These are phyloP conservation scores for Cyclocybe aegerita DNA, from an alignment of 768 basidiomycete species.

Conservation along the genomic window DNA sequence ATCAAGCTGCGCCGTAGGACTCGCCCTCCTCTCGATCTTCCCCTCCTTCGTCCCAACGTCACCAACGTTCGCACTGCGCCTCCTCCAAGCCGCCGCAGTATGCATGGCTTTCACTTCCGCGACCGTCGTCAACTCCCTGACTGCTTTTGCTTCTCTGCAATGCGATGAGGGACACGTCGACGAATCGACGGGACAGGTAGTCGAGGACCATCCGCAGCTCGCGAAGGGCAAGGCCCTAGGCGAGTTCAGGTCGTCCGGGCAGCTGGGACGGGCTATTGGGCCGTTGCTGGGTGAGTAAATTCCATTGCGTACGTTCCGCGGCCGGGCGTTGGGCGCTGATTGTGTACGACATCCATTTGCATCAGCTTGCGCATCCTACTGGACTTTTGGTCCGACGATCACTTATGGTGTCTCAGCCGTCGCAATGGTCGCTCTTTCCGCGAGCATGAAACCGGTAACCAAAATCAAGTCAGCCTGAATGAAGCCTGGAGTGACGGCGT, in stretches of 20 bases:
- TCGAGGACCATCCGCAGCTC: constrained; percentile 60
- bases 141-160: constrained; percentile 87
- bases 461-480: constrained; percentile 31
- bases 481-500: neutral
- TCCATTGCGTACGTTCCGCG: neutral
- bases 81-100: constrained; percentile 70
- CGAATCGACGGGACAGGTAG: constrained; percentile 53
- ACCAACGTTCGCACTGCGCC: constrained; percentile 44
- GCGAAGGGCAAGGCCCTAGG: constrained; percentile 86
- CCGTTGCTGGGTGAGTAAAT: constrained; percentile 74
- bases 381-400: constrained; percentile 80
- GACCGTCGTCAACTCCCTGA: constrained; percentile 92
- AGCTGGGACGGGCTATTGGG: constrained; percentile 90
- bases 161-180: constrained; percentile 73
- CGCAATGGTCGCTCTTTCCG: constrained; percentile 62
- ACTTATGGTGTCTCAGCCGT: constrained; percentile 70
- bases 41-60: constrained; percentile 51
- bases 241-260: constrained; percentile 87
- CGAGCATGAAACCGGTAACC: constrained; percentile 53
- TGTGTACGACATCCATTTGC: neutral
- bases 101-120: constrained; percentile 94
- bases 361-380: constrained; percentile 82
- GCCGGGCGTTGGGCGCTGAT: constrained; percentile 8
- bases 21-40: constrained; percentile 70
- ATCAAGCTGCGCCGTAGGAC: constrained; percentile 65